Conservation (phyloP, 1,139 yeast genomes). For the Magnusiomyces sp. region DNA sequence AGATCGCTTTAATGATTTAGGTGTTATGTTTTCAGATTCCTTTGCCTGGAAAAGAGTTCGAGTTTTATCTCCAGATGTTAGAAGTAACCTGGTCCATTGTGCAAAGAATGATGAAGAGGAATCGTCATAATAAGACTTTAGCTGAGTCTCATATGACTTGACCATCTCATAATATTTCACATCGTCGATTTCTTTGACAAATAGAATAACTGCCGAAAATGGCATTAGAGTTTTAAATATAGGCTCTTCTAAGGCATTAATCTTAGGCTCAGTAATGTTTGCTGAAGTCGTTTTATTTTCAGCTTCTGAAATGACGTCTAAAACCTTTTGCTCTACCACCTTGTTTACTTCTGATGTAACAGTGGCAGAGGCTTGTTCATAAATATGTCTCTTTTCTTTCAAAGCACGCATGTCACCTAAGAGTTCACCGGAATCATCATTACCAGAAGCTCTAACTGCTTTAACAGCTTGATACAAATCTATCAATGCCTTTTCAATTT, state of each 20-base stretch:
- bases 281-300: slow-evolving; percentile 13
- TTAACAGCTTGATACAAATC: slow-evolving; percentile 53
- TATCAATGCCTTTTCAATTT: slow-evolving; percentile 52
- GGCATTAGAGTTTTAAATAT: slow-evolving; percentile 33
- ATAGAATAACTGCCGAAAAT: slow-evolving; percentile 56
- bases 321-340: slow-evolving; percentile 42
- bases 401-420: slow-evolving; percentile 68
- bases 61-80: slow-evolving; percentile 3
- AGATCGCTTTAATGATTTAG: slow-evolving; percentile 26
- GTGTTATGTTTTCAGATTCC: slow-evolving; percentile 4
- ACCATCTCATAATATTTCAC: slow-evolving; percentile 37
- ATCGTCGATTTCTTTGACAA: slow-evolving; percentile 48
- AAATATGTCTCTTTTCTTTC: slow-evolving; percentile 54
- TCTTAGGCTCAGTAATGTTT: slow-evolving; percentile 15
- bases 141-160: slow-evolving; percentile 24
- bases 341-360: slow-evolving; percentile 45
- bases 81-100: slow-evolving; percentile 23
- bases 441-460: slow-evolving; percentile 25
- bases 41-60: slow-evolving; percentile 1
- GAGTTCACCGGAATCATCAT: slow-evolving; percentile 36
- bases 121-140: slow-evolving; percentile 23
- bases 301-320: slow-evolving; percentile 21
- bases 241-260: slow-evolving; percentile 17
- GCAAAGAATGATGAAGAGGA: slow-evolving; percentile 27
- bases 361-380: slow-evolving; percentile 47